A percentile compares a stretch with the other conserved stretches of the same genome.
Evolutionary conservation across 2,329 filamentous ascomycete species (phyloP).

Genomic region (Penicillium sumatraense): DNA sequence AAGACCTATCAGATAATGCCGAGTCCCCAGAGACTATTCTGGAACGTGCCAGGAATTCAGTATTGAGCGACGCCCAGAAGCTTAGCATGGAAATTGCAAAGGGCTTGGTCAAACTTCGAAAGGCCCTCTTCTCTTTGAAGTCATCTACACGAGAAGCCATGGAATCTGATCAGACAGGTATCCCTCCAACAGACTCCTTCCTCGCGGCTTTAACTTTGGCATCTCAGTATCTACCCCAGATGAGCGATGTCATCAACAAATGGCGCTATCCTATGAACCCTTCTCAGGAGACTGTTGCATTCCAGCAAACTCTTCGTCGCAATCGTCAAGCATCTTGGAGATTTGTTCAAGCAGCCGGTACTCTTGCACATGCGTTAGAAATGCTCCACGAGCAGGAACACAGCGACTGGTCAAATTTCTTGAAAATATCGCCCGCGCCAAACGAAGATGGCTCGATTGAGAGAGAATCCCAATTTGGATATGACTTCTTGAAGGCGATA

Average conservation of each 20-base stretch:
- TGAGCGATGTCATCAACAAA: slow-evolving; percentile 59
- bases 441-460: slow-evolving; percentile 47
- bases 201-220: slow-evolving; percentile 49
- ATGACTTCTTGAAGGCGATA: slow-evolving; percentile 68
- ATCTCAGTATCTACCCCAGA: slow-evolving; percentile 56
- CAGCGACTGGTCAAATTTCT: slow-evolving; percentile 47
- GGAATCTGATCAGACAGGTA: slow-evolving; percentile 32
- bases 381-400: slow-evolving; percentile 48
- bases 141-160: slow-evolving; percentile 36
- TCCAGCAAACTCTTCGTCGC: slow-evolving; percentile 61
- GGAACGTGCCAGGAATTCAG: slow-evolving; percentile 48
- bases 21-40: slow-evolving; percentile 39
- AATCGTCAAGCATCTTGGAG: slow-evolving; percentile 61
- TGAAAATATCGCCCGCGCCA: slow-evolving; percentile 53
- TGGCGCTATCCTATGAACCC: slow-evolving; percentile 67
- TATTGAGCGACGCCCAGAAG: slow-evolving; percentile 58
- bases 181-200: slow-evolving; percentile 44
- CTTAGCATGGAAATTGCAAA: slow-evolving; percentile 62
- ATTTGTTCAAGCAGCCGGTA: slow-evolving; percentile 67
- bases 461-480: slow-evolving; percentile 59
- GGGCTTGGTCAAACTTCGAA: slow-evolving; percentile 58
- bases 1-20: slow-evolving; percentile 33
- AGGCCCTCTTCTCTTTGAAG: slow-evolving; percentile 59
- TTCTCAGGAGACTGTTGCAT: slow-evolving; percentile 53
- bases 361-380: slow-evolving; percentile 60